Conservation (phyloP, 1,284 basidiomycete genomes). For the Serendipita sp. region DNA sequence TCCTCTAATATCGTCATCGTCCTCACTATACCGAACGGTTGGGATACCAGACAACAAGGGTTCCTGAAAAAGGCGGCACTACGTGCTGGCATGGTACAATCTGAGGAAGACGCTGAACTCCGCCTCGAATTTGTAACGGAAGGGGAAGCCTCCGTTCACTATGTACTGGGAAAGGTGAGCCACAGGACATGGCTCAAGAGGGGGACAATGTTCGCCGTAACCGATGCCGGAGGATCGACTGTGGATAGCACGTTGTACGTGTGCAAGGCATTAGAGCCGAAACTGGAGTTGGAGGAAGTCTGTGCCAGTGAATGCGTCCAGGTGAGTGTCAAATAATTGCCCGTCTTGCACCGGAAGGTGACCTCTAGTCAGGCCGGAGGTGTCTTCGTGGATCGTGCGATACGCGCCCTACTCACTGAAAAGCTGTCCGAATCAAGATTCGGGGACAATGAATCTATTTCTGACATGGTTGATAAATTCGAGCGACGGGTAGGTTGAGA, state of each 20-base stretch:
- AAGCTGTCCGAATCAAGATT: not conserved
- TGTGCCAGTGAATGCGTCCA: conserved; percentile 6
- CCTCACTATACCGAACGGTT: conserved; percentile 7
- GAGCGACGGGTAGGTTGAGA: not conserved
- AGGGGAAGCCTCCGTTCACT: conserved; percentile 10
- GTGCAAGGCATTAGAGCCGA: not conserved
- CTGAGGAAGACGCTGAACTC: not conserved
- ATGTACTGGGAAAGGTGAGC: not conserved
- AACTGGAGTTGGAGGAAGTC: not conserved
- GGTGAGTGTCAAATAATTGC: not conserved
- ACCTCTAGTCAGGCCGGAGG: not conserved
- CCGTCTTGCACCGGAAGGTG: not conserved
- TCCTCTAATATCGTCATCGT: not conserved
- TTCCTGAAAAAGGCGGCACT: conserved; percentile 1
- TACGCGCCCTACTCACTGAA: not conserved
- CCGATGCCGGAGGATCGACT: conserved; percentile 6
- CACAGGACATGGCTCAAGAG: not conserved
- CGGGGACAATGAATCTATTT: not conserved
- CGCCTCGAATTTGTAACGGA: conserved; percentile 5
- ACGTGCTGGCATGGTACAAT: not conserved
- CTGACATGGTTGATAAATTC: not conserved
- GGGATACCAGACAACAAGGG: conserved; percentile 6
- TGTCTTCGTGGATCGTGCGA: conserved; percentile 2
- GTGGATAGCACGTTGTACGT: conserved; percentile 6
- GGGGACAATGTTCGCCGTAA: not conserved